phyloP scores from a whole-genome alignment of 73 alveolate species.

The Paramecium biaurelia region DNA sequence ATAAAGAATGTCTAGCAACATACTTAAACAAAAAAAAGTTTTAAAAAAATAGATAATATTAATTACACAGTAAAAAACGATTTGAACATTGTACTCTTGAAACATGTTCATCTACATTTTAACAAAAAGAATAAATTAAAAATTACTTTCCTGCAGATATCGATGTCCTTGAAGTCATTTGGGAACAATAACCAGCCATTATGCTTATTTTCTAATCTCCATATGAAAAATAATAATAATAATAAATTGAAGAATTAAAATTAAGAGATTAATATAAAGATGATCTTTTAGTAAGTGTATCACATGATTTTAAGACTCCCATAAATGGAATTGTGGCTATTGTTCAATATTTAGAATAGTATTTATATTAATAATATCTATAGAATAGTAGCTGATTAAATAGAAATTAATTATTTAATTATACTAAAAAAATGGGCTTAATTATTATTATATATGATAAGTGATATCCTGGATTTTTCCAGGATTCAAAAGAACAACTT shows the following conservation, averaged over 20 bases:
- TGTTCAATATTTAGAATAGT: constrained; percentile 32
- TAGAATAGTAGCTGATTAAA: neutral
- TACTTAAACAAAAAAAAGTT: neutral
- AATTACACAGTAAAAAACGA: neutral
- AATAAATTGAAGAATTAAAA: neutral
- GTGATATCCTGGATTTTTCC: constrained; percentile 55
- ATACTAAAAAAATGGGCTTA: constrained; percentile 21
- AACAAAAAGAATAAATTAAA: neutral
- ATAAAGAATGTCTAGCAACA: neutral
- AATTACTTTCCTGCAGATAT: neutral
- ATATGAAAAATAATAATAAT: neutral
- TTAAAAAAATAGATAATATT: neutral
- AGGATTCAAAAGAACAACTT: constrained; percentile 2
- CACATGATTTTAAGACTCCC: constrained; percentile 62
- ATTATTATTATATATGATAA: constrained; percentile 50
- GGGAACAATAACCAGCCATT: constrained; percentile 11
- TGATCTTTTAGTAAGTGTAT: constrained; percentile 39
- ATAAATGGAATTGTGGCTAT: constrained; percentile 53
- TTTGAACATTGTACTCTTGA: neutral
- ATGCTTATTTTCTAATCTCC: neutral
- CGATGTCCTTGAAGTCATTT: neutral
- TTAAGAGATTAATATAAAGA: constrained; percentile 40
- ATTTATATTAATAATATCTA: neutral
- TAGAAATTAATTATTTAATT: neutral
- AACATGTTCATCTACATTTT: neutral